These are phyloP conservation scores for Conticribra guillardii DNA, from an alignment of 108 stramenopile genomes.

Conservation along the genomic window DNA sequence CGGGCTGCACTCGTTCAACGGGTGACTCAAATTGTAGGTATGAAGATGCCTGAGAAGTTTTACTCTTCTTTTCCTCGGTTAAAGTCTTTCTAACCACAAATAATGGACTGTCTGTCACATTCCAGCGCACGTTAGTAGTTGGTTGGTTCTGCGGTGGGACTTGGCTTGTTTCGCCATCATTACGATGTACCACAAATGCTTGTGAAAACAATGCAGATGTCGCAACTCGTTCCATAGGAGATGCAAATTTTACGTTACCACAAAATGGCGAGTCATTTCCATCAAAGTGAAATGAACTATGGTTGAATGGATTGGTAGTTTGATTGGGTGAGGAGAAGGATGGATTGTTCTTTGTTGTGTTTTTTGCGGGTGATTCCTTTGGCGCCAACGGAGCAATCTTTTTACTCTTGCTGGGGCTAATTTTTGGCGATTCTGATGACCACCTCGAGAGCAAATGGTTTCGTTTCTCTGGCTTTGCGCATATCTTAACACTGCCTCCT, in stretches of 20 bases:
- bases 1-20: conserved; percentile 19
- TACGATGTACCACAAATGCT: conserved; percentile 39
- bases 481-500: background rate
- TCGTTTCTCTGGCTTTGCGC: conserved; percentile 10
- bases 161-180: background rate
- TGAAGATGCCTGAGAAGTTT: background rate
- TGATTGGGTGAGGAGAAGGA: no score
- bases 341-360: no score
- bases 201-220: conserved; percentile 41
- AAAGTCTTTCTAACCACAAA: conserved; percentile 32
- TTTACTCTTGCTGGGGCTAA: background rate
- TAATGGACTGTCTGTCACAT: conserved; percentile 36
- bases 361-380: no score
- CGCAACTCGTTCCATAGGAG: conserved; percentile 18
- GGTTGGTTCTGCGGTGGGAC: background rate
- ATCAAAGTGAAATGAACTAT: conserved; percentile 14
- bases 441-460: conserved; percentile 1
- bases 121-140: conserved; percentile 27
- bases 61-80: conserved; percentile 1
- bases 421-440: conserved; percentile 9
- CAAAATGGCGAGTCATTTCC: conserved; percentile 32
- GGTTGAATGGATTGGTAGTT: conserved; percentile 18
- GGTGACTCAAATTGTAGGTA: background rate
- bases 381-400: background rate
- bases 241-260: conserved; percentile 43